phyloP scores from a whole-genome alignment of 2,329 filamentous ascomycete species.

The Macrophomina pseudophaseolina region DNA sequence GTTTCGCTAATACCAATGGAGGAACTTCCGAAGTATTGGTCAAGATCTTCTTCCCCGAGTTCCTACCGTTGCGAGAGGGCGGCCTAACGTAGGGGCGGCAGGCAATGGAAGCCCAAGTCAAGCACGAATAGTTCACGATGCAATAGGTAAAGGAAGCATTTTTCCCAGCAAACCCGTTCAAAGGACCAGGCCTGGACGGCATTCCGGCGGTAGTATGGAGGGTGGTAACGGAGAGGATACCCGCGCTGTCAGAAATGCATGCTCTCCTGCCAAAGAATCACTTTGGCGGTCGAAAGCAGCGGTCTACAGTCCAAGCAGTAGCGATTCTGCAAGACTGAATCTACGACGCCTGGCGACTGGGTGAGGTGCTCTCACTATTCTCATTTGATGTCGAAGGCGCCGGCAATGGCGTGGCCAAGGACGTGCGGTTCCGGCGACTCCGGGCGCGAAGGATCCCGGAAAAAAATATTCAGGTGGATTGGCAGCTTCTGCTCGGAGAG shows the following conservation, averaged over 20 bases:
- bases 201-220: background rate
- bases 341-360: slow-evolving; percentile 37
- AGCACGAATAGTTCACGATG: background rate
- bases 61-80: background rate
- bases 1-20: background rate
- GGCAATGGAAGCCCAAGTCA: background rate
- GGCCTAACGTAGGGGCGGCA: background rate
- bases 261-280: slow-evolving; percentile 36
- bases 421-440: slow-evolving; percentile 42
- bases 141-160: background rate
- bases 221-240: slow-evolving; percentile 20
- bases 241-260: background rate
- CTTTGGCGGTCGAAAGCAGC: slow-evolving; percentile 45
- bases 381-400: slow-evolving; percentile 50
- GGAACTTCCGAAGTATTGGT: background rate
- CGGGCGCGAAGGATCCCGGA: slow-evolving; percentile 36
- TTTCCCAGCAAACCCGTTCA: background rate
- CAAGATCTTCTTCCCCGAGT: background rate
- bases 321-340: slow-evolving; percentile 38
- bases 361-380: slow-evolving; percentile 41
- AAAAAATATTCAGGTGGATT: slow-evolving; percentile 33
- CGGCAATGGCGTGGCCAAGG: slow-evolving; percentile 48
- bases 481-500: slow-evolving; percentile 36
- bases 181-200: background rate
- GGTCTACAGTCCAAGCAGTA: slow-evolving; percentile 43